Conservation (phyloP, 169 alveolate species). For the Eimeria maxima region DNA sequence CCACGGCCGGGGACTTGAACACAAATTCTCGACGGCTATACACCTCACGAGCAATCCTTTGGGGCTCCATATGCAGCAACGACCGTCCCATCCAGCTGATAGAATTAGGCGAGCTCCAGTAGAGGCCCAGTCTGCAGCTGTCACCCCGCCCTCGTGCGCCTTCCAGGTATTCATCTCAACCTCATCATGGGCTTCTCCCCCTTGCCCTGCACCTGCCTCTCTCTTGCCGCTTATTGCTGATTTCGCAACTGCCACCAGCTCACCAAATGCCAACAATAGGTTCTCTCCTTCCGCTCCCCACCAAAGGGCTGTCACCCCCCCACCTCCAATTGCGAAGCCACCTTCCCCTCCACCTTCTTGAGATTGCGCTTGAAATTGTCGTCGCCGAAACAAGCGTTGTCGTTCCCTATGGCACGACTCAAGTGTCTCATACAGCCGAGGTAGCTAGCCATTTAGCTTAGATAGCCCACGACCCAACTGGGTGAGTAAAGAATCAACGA, state of each 20-base stretch:
- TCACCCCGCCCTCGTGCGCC: slow-evolving; percentile 29
- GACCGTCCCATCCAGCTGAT: slow-evolving; percentile 21
- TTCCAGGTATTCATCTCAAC: slow-evolving; percentile 17
- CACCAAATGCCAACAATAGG: slow-evolving; percentile 12
- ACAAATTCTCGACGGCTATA: slow-evolving; percentile 10
- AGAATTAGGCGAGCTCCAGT: not conserved
- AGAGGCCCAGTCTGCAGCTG: slow-evolving; percentile 38
- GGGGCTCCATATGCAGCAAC: slow-evolving; percentile 27
- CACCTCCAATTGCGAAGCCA: slow-evolving; percentile 10
- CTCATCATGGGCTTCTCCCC: not conserved
- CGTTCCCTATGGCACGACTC: slow-evolving; percentile 12
- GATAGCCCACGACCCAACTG: not conserved
- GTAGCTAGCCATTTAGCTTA: not conserved
- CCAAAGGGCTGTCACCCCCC: slow-evolving; percentile 5
- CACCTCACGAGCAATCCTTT: slow-evolving; percentile 8
- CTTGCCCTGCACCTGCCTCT: no score
- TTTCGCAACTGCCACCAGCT: not conserved
- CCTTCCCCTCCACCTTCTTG: no score
- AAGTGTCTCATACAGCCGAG: not conserved
- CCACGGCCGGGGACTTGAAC: slow-evolving; percentile 25
- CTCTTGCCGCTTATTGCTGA: not conserved
- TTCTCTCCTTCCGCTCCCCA: slow-evolving; percentile 15
- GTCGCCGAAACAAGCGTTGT: not conserved
- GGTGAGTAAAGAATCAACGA: not conserved
- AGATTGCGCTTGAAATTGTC: not conserved